A percentile compares a stretch with the other conserved stretches of the same genome.
Conservation (phyloP, 1,139 yeast species). For the Yamadazyma epiphylla region DNA sequence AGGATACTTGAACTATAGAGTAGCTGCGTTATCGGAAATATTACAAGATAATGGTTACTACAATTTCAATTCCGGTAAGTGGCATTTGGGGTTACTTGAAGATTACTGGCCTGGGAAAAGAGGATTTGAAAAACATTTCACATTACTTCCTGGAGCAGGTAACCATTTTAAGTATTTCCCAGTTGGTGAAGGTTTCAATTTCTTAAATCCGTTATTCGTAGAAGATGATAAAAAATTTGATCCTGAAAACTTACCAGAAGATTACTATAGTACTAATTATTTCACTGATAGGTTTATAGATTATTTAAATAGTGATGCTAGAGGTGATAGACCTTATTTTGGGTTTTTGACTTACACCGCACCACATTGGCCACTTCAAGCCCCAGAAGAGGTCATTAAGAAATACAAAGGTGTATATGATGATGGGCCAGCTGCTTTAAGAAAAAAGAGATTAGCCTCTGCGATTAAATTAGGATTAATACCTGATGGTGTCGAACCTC, state of each 20-base stretch:
- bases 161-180: constrained; percentile 52
- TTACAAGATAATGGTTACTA: constrained; percentile 44
- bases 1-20: constrained; percentile 50
- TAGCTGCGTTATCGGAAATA: constrained; percentile 52
- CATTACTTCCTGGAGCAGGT: constrained; percentile 56
- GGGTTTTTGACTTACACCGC: constrained; percentile 54
- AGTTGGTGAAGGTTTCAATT: constrained; percentile 19
- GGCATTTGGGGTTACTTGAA: constrained; percentile 53
- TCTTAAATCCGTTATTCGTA: constrained; percentile 32
- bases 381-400: constrained; percentile 42
- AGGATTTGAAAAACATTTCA: constrained; percentile 50
- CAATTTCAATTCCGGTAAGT: constrained; percentile 52
- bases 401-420: constrained; percentile 50
- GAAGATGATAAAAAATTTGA: constrained; percentile 33
- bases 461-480: constrained; percentile 45
- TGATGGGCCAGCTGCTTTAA: constrained; percentile 44
- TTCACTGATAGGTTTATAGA: constrained; percentile 44
- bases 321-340: constrained; percentile 46
- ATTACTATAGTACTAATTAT: constrained; percentile 43
- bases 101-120: constrained; percentile 49
- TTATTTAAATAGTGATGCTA: constrained; percentile 23
- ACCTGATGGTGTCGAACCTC: constrained; percentile 41
- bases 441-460: constrained; percentile 32
- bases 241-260: constrained; percentile 38
- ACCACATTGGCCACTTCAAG: constrained; percentile 63